A percentile compares a stretch with the other conserved stretches of the same genome.
These are phyloP conservation scores for Aspergillus brunneoviolaceus DNA, from an alignment of 2,329 filamentous ascomycete species.

Conservation along the genomic window DNA sequence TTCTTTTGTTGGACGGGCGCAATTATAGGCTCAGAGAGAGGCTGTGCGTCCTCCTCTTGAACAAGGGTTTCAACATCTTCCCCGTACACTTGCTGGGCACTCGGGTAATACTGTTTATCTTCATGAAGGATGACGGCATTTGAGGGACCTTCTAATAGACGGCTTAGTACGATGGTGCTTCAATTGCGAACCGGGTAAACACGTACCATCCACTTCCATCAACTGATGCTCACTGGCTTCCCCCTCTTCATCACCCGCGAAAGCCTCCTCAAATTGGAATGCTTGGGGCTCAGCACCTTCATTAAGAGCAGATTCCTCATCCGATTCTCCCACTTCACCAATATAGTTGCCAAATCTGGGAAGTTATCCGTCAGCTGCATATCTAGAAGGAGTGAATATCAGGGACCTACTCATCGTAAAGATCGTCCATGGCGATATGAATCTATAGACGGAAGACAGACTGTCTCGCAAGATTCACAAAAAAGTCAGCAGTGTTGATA, in stretches of 20 bases:
- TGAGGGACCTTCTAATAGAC: constrained; percentile 73
- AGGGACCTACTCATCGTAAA: constrained; percentile 82
- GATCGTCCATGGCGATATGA: constrained; percentile 72
- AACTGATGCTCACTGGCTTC: constrained; percentile 72
- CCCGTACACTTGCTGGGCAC: constrained; percentile 94
- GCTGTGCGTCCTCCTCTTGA: constrained; percentile 95
- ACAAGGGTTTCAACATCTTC: constrained; percentile 92
- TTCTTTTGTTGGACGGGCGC: constrained; percentile 92
- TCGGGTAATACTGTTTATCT: constrained; percentile 99
- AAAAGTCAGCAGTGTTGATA: constrained; percentile 8
- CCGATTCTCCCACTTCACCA: constrained; percentile 85
- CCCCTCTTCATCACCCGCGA: constrained; percentile 60
- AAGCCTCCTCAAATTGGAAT: constrained; percentile 74
- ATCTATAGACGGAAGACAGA: constrained; percentile 7
- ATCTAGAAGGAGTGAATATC: background rate
- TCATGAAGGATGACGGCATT: constrained; percentile 98
- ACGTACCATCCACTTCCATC: constrained; percentile 85
- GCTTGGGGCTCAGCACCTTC: constrained; percentile 73
- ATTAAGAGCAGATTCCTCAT: constrained; percentile 73
- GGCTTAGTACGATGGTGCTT: background rate
- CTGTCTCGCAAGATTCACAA: background rate
- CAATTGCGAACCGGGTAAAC: background rate
- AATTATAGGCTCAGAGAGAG: constrained; percentile 87
- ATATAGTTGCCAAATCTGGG: constrained; percentile 95
- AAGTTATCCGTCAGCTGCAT: constrained; percentile 14